Conservation (phyloP, 2,329 filamentous ascomycete species). For the Cercospora nicotianae region DNA sequence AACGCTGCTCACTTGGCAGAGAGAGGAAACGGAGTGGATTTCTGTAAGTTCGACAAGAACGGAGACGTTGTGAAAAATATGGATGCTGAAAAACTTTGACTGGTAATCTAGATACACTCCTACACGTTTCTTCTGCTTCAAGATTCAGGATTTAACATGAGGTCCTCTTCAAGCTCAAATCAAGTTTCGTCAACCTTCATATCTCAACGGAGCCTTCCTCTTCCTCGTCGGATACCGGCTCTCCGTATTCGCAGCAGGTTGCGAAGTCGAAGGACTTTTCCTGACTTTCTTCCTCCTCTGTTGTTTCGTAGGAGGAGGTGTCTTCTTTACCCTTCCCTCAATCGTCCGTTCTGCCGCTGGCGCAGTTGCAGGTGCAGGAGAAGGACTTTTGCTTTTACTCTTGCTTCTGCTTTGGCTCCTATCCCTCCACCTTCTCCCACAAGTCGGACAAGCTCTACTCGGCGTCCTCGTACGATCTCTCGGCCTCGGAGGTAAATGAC, state of each 20-base stretch:
- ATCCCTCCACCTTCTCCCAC: slow-evolving; percentile 19
- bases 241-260: background rate
- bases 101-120: background rate
- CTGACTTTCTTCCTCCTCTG: background rate
- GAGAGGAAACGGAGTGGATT: too few species aligned
- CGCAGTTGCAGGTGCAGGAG: background rate
- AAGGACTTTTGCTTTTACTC: background rate
- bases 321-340: background rate
- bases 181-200: background rate
- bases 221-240: background rate
- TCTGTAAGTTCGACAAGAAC: too few species aligned
- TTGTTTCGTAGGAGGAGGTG: background rate
- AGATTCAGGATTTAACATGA: too few species aligned
- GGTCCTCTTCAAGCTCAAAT: too few species aligned
- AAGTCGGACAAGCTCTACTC: slow-evolving; percentile 17
- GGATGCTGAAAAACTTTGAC: background rate
- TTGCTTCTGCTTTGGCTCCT: slow-evolving; percentile 2
- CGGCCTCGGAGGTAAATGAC: slow-evolving; percentile 21
- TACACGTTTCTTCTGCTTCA: background rate
- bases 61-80: too few species aligned
- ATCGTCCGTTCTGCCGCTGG: background rate
- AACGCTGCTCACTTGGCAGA: too few species aligned
- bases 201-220: background rate
- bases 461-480: slow-evolving; percentile 9
- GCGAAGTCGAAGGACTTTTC: background rate